Evolutionary conservation across 805 yeast genomes (phyloP).

Genomic region (Candida ovalis): DNA sequence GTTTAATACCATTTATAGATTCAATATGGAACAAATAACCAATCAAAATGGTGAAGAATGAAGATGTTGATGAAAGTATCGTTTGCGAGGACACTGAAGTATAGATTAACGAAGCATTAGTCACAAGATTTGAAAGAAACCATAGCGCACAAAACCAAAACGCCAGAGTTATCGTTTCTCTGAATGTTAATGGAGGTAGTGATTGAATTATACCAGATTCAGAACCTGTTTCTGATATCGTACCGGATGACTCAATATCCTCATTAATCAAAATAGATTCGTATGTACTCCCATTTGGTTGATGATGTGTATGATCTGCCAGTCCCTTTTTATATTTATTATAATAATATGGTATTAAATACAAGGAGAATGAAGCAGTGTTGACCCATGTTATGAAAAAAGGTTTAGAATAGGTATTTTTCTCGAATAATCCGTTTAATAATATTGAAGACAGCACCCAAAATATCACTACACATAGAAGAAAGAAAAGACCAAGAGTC

Average conservation of each 20-base stretch:
- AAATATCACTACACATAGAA: constrained; percentile 70
- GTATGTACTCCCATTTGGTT: neutral
- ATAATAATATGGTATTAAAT: constrained; percentile 56
- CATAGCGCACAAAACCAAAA: constrained; percentile 82
- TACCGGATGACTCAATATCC: neutral
- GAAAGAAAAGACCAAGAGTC: constrained; percentile 73
- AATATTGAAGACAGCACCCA: constrained; percentile 93
- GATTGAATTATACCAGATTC: neutral
- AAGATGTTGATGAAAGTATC: constrained; percentile 84
- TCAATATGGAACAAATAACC: constrained; percentile 77
- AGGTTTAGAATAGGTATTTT: constrained; percentile 73
- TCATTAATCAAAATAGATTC: neutral
- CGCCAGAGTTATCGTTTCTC: constrained; percentile 71
- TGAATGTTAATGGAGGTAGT: constrained; percentile 32
- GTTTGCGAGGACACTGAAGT: constrained; percentile 95
- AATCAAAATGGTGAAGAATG: constrained; percentile 84
- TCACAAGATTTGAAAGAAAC: constrained; percentile 86
- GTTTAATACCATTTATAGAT: constrained; percentile 56
- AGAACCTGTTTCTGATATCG: neutral
- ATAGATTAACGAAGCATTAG: constrained; percentile 81
- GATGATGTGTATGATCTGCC: neutral
- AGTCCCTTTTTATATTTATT: constrained; percentile 9
- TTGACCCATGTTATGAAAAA: constrained; percentile 89
- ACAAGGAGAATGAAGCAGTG: constrained; percentile 79
- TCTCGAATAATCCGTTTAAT: constrained; percentile 71